Evolutionary conservation across 805 yeast species (phyloP).

Genomic region (Myxozyma sirexii): DNA sequence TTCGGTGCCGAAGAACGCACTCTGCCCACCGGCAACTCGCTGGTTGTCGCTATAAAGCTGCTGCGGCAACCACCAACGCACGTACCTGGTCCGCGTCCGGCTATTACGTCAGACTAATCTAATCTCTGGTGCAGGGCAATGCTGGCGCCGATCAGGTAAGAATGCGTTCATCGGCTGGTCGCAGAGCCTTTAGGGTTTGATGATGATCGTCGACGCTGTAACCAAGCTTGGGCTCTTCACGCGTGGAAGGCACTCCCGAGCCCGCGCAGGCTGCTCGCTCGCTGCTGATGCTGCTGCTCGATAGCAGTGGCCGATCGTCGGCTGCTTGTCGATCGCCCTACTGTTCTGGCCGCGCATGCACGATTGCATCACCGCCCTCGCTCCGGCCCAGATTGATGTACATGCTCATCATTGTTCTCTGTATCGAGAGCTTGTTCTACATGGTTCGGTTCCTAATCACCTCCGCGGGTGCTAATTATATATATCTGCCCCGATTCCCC

Average conservation of each 20-base stretch:
- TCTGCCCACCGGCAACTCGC: no score
- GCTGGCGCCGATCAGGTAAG: conserved; percentile 1
- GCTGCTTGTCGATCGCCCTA: conserved; percentile 1
- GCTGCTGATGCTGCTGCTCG: background rate
- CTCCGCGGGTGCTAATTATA: background rate
- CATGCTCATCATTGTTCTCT: background rate
- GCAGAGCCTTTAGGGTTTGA: background rate
- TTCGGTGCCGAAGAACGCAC: no score
- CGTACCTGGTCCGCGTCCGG: background rate
- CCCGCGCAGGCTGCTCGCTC: background rate
- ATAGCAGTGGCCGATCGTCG: background rate
- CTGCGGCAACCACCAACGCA: no score
- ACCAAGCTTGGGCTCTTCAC: background rate
- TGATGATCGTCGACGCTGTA: conserved; percentile 9
- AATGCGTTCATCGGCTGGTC: background rate
- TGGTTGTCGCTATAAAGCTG: no score
- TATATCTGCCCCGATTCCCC: background rate
- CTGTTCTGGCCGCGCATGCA: conserved; percentile 1
- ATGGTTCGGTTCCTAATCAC: background rate
- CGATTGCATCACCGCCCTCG: conserved; percentile 9
- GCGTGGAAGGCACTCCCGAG: background rate
- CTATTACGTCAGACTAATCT: background rate
- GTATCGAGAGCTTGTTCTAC: background rate
- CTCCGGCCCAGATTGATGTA: background rate
- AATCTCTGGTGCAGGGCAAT: no score